Evolutionary conservation across 768 basidiomycete species (phyloP), one percentile per base, ranked within the genome.

Genomic region (Leccinum subgranulosum): DNA sequence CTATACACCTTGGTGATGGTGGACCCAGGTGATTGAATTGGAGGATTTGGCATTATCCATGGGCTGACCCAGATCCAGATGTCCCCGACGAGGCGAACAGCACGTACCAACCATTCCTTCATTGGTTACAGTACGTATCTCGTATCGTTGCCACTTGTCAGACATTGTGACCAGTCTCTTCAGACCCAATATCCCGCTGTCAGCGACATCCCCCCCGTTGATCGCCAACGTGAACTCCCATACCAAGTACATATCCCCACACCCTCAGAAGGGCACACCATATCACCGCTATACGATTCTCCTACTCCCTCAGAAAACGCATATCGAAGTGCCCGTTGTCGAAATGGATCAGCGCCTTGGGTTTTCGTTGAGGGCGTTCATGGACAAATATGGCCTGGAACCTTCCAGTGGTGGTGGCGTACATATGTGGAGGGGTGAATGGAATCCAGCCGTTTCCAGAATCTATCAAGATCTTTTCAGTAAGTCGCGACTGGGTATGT

Each of bases 221-320:
- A 76, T 84, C 52, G 63, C 73, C 3, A 66, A 77, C 36, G 66
- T 79, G 53, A 76, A 82, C 60, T 71, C 77, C 1, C 88, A 90
- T 69, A 89, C 88, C 6, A 74, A 76, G 25, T 98, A 95, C 72
- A 77, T 95, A 61, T 90, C 96, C 6, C 97, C 95, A 4, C 94
- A 97, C 63, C 96, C 96, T 3, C 90, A 93, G 69, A 82, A 82
- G 36, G 94, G 94, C 51, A 88, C 94, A 11, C 84, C 85, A 0
- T 94, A 92, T 73, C 96, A 99, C 74, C 92, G 96, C 60, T 97
- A 96, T 71, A 82, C 85, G 9, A 63, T 88, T 46, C 76, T 96
- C 28, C 76, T 96, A 28, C 79, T 95, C 49, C 86, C 84, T 10
- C 93, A 96, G 64, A 77, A 82, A 69, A 84, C 41, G 66, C 55